Evolutionary conservation across 2,329 filamentous ascomycete species (phyloP).

Genomic region (Daldinia sp.): DNA sequence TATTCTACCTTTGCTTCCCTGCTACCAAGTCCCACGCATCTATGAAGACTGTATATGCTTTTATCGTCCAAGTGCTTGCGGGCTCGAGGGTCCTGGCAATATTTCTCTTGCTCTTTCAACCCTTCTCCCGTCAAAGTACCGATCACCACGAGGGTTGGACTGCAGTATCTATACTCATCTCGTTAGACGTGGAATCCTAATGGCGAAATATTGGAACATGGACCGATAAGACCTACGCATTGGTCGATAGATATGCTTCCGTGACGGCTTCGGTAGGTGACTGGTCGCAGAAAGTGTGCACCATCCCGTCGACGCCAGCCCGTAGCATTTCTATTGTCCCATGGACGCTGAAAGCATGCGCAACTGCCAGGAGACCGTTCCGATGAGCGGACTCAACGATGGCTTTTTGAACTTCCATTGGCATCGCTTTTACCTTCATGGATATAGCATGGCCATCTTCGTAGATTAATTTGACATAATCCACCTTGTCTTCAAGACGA

Average conservation of each 20-base stretch:
- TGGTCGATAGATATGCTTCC: constrained; percentile 40
- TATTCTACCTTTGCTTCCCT: constrained; percentile 18
- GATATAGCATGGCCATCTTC: constrained; percentile 59
- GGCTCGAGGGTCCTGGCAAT: constrained; percentile 39
- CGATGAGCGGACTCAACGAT: constrained; percentile 56
- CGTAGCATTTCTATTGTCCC: constrained; percentile 49
- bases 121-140: constrained; percentile 46
- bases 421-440: constrained; percentile 54
- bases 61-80: constrained; percentile 17
- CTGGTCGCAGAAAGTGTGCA: constrained; percentile 51
- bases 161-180: constrained; percentile 32
- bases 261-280: constrained; percentile 44
- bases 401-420: constrained; percentile 58
- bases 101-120: constrained; percentile 37
- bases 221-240: constrained; percentile 31
- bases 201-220: not conserved
- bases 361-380: constrained; percentile 46
- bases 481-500: constrained; percentile 55
- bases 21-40: constrained; percentile 26
- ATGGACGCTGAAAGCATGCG: constrained; percentile 46
- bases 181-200: not conserved
- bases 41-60: constrained; percentile 19
- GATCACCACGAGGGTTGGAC: constrained; percentile 44
- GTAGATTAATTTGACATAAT: constrained; percentile 66
- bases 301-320: constrained; percentile 49